Base-by-base conservation (phyloP, 208 protist species). In the Borovskyia barvae region DNA sequence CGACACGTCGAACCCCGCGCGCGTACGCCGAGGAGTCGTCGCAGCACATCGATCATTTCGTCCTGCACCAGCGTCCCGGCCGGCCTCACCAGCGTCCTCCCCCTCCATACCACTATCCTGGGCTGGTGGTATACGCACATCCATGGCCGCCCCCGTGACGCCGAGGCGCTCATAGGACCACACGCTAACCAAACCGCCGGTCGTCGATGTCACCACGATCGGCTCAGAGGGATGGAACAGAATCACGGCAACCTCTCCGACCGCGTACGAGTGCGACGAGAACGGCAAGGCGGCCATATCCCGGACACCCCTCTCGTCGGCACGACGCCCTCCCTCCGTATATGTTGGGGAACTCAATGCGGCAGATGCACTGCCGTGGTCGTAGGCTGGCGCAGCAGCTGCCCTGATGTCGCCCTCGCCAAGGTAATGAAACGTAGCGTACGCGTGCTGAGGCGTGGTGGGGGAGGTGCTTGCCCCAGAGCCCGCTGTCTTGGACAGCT, bases 181-280 rank as follows among this genome's bases (percentile, higher is more conserved):
- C 43, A 84, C 75, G 25, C 79, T 77, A 54, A 88, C 53, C 39
- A 81, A 48, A 5, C 79, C 81, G 8, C 75, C 73, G 26, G 72
- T 74, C 30, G 85, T 87, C 35, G 61, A 72, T 43, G 76, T 79
- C 25, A 86, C 53, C 35, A 85, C 54, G 29, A 84, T 58, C 19
- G 62, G 74, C 56, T 73, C 66, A 24, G 76, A 73, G 12, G 81
- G 78, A 60, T 92, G 81, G 54, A 92, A 89, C 12, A 82, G 52
- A 7, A 66, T 54, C 17, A 52, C 67, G 40, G 61, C 50, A 6
- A 68, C 51, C 28, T 35, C 47, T 28, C 67, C 58, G 29, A 30
- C 29, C 24, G 49, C 60, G 15, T 52, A 37, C 30, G 54, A 41
- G 36, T n/a, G n/a, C n/a, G n/a, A n/a, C n/a, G n/a, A n/a, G n/a